These are phyloP conservation scores for Daedaleopsis nitida DNA, from an alignment of 768 basidiomycete species.

Conservation along the genomic window DNA sequence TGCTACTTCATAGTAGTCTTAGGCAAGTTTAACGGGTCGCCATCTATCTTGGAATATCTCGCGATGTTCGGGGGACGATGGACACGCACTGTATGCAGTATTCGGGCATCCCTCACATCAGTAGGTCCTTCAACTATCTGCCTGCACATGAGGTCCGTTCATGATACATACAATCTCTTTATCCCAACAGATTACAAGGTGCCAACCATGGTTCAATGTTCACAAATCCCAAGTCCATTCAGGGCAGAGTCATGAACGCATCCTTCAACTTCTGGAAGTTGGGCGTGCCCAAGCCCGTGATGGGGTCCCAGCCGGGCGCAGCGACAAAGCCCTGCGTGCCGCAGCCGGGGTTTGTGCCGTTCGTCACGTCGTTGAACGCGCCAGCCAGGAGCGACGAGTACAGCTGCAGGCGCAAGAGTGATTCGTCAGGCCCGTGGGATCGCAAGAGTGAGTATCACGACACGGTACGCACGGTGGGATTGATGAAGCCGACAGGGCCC, in stretches of 20 bases:
- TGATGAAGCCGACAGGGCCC: conserved; percentile 47
- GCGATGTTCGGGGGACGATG: too few species aligned
- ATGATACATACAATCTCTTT: too few species aligned
- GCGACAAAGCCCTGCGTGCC: conserved; percentile 38
- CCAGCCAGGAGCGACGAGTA: conserved; percentile 19
- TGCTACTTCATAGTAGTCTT: too few species aligned
- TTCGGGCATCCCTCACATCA: too few species aligned
- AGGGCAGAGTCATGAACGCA: conserved; percentile 14
- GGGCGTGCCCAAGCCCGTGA: conserved; percentile 38
- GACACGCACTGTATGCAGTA: too few species aligned
- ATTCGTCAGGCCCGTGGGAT: not conserved
- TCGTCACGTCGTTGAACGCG: conserved; percentile 38
- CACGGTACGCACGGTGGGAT: conserved; percentile 56
- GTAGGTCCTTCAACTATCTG: too few species aligned
- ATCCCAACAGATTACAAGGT: too few species aligned
- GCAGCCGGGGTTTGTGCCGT: conserved; percentile 38
- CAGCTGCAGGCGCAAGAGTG: conserved; percentile 10
- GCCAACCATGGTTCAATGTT: too few species aligned
- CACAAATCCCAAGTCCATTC: not conserved
- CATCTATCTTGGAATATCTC: too few species aligned
- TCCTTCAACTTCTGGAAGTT: conserved; percentile 26
- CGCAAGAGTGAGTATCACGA: not conserved
- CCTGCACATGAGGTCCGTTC: too few species aligned
- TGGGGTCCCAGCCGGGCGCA: conserved; percentile 36
- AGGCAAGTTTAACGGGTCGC: too few species aligned